A percentile compares a stretch with the other conserved stretches of the same genome.
Conservation (phyloP, 768 basidiomycete species). For the Albatrellus ellisii region DNA sequence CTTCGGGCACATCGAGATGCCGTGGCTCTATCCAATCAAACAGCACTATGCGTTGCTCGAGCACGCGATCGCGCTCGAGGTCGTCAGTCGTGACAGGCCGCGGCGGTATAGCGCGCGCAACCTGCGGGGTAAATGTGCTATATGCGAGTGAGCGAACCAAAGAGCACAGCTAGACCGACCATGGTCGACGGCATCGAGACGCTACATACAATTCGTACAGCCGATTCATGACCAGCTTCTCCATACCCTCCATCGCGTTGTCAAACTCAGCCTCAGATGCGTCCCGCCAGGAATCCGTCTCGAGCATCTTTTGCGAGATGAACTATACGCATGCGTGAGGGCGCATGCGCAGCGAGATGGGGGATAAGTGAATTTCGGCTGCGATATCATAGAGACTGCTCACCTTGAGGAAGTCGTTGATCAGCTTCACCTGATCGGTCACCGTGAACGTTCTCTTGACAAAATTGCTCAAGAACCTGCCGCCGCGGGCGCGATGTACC, state of each 20-base stretch:
- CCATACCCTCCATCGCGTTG: conserved; percentile 96
- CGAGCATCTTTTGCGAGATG: conserved; percentile 79
- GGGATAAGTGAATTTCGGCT: conserved; percentile 4
- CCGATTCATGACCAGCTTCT: conserved; percentile 98
- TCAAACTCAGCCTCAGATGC: conserved; percentile 79
- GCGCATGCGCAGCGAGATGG: too few species aligned
- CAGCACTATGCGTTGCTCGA: conserved; percentile 79
- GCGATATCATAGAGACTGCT: conserved; percentile 16
- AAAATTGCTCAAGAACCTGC: conserved; percentile 91
- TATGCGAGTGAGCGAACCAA: conserved; percentile 6
- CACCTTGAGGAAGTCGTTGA: conserved; percentile 86
- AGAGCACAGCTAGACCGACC: background rate
- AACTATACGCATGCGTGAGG: too few species aligned
- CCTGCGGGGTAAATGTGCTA: conserved; percentile 88
- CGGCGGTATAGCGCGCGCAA: conserved; percentile 49
- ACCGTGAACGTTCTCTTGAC: conserved; percentile 85
- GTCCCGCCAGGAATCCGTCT: conserved; percentile 72
- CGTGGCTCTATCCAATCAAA: conserved; percentile 84
- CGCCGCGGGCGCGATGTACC: too few species aligned
- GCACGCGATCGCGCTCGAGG: conserved; percentile 87
- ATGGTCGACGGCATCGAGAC: background rate
- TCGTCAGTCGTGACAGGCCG: conserved; percentile 86
- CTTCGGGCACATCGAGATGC: conserved; percentile 83
- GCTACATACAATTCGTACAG: conserved; percentile 81
- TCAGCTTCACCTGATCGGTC: conserved; percentile 87